Conservation (phyloP, 75 land plant species). For the Selaginella moellendorffii region DNA sequence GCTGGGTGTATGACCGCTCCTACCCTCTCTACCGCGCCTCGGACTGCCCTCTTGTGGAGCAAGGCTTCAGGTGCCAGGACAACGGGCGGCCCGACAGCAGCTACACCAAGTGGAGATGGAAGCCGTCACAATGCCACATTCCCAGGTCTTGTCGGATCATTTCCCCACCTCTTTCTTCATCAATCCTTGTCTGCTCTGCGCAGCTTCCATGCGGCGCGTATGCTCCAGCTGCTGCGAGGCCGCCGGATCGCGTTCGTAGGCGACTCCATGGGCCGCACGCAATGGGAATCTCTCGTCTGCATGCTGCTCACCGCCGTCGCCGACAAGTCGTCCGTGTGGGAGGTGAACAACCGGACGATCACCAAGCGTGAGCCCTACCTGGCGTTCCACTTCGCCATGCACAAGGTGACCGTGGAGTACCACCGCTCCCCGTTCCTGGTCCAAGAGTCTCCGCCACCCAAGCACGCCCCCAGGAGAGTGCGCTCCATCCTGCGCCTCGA, state of each 20-base stretch:
- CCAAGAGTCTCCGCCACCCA: slow-evolving; percentile 26
- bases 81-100: slow-evolving; percentile 58
- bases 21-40: slow-evolving; percentile 46
- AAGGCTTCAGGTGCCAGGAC: slow-evolving; percentile 41
- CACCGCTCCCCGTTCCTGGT: slow-evolving; percentile 57
- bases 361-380: slow-evolving; percentile 30
- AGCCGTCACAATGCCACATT: slow-evolving; percentile 46
- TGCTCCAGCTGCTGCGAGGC: slow-evolving; percentile 42
- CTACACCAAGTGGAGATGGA: slow-evolving; percentile 50
- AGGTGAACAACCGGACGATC: slow-evolving; percentile 12
- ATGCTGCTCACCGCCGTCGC: slow-evolving; percentile 30
- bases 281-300: slow-evolving; percentile 49
- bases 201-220: slow-evolving; percentile 48
- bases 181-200: neutral
- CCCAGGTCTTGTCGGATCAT: slow-evolving; percentile 51
- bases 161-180: neutral
- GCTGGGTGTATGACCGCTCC: slow-evolving; percentile 61
- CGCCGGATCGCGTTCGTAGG: slow-evolving; percentile 50
- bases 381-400: slow-evolving; percentile 20
- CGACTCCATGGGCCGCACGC: slow-evolving; percentile 48
- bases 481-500: slow-evolving; percentile 36
- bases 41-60: slow-evolving; percentile 56
- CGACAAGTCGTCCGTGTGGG: slow-evolving; percentile 19
- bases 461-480: slow-evolving; percentile 21
- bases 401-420: slow-evolving; percentile 51